phyloP scores from a whole-genome alignment of 2,329 filamentous ascomycete genomes.

The Penicillium hesseltinei region DNA sequence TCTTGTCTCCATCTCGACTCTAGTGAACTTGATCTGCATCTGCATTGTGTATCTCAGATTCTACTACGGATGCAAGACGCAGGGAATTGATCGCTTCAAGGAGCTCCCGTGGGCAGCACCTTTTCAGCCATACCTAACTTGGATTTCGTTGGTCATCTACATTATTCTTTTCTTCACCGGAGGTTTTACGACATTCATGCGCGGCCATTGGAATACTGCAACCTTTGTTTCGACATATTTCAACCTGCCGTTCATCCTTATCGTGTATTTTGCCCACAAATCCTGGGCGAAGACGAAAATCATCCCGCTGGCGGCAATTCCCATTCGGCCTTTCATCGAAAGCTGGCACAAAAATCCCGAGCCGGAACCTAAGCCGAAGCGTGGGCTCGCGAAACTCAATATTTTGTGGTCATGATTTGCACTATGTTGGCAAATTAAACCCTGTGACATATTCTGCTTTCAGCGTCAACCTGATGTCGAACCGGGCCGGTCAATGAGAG shows the following conservation, averaged over 20 bases:
- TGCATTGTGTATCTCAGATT: constrained; percentile 55
- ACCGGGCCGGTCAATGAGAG: background rate
- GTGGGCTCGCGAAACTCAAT: constrained; percentile 24
- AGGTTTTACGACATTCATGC: constrained; percentile 55
- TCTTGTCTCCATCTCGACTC: constrained; percentile 45
- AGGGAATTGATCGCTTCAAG: constrained; percentile 34
- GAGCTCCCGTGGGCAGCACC: constrained; percentile 50
- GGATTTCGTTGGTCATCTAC: constrained; percentile 55
- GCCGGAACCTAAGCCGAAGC: constrained; percentile 23
- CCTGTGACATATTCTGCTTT: background rate
- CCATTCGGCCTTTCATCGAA: constrained; percentile 37
- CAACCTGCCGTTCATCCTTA: constrained; percentile 58
- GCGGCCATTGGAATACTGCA: constrained; percentile 50
- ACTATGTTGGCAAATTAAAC: background rate
- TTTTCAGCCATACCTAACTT: constrained; percentile 61
- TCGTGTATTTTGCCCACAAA: constrained; percentile 48
- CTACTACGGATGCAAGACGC: constrained; percentile 44
- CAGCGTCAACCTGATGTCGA: background rate
- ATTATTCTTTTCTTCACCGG: constrained; percentile 64
- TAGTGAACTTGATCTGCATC: constrained; percentile 62
- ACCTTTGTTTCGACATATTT: constrained; percentile 60
- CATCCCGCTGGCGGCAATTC: constrained; percentile 32
- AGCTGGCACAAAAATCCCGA: constrained; percentile 29
- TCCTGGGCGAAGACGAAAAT: constrained; percentile 38
- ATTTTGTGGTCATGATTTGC: constrained; percentile 26